Percentiles rank a stretch among this genome's conserved stretches.
These are phyloP conservation scores for Ophiosphaerella herpotricha DNA, from an alignment of 2,329 filamentous ascomycete species.

Conservation along the genomic window DNA sequence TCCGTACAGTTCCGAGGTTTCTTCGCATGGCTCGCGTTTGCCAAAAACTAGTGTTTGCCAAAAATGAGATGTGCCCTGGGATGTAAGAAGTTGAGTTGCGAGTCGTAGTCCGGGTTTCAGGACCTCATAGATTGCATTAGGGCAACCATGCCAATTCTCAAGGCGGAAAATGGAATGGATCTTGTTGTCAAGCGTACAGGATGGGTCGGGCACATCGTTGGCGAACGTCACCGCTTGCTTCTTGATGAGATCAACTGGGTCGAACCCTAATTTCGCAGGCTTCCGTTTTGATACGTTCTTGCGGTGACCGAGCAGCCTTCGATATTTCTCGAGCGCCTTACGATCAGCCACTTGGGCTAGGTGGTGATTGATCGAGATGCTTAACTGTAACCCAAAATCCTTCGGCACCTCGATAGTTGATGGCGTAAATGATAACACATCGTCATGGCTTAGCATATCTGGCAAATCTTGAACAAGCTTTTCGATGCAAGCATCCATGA, in stretches of 20 bases:
- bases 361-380: conserved; percentile 47
- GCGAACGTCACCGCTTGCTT: conserved; percentile 45
- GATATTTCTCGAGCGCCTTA: conserved; percentile 44
- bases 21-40: conserved; percentile 34
- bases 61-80: conserved; percentile 43
- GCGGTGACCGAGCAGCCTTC: conserved; percentile 42
- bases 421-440: conserved; percentile 42
- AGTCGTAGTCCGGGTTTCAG: conserved; percentile 46
- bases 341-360: conserved; percentile 45
- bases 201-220: conserved; percentile 17
- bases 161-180: conserved; percentile 45
- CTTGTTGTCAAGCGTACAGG: conserved; percentile 41
- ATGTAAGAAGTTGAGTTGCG: conserved; percentile 38
- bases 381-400: conserved; percentile 44
- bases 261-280: conserved; percentile 42
- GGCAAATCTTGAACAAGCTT: conserved; percentile 43
- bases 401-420: conserved; percentile 46
- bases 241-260: conserved; percentile 46
- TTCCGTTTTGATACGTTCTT: conserved; percentile 40
- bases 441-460: conserved; percentile 42
- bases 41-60: conserved; percentile 48
- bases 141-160: conserved; percentile 47
- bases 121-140: conserved; percentile 44
- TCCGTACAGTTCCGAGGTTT: conserved; percentile 38
- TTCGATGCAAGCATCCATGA: conserved; percentile 45